Evolutionary conservation across 2,329 filamentous ascomycete species (phyloP), one percentile per base, ranked within the genome.

Genomic region (Chrysoporthe puriensis): DNA sequence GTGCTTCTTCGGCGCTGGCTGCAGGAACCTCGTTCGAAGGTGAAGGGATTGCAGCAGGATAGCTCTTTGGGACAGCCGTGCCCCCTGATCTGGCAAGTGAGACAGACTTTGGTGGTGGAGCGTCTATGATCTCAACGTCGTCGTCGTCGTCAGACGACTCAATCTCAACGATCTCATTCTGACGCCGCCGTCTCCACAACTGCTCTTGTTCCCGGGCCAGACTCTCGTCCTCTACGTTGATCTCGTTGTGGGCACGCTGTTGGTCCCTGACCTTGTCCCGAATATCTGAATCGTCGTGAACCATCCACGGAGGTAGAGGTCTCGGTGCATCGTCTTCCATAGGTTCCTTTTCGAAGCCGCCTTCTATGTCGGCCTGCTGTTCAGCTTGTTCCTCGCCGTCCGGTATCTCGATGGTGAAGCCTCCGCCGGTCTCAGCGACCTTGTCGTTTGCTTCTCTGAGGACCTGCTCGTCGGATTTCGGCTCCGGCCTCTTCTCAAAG

Each of bases 291-390:
- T 88, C 79, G 69, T 89, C 79, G 70, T 88, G 86, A 2, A 81
- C 79, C 74, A 96, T 85, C 92, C 92, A 96, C 0, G 92, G 92
- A 1, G 92, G 92, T 8, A 95, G 75, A 0, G 90, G 90, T n/a
- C 81, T 83, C 1, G 85, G 81, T 3, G 76, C 78, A 76, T 83
- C 76, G 70, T 83, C 74, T 73, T 76, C 74, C 11, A 77, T 74
- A 3, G 73, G 67, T 32, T 84, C 82, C 71, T 82, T 86, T 66
- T 90, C 85, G 73, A 94, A 93, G 0, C 90, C 91, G 32, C 90
- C 90, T 48, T 87, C 85, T 69, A 81, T 77, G 6, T 86, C 84
- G 63, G 86, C 78, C 0, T 77, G 74, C n/a, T 68, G 63, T 32
- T 58, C 50, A 4, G 18, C 26, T 3, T 43, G 36, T 48, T 36